Evolutionary conservation across 2,329 filamentous ascomycete genomes (phyloP), one percentile per base, ranked within the genome.

Genomic region (Chaetomium globosum): DNA sequence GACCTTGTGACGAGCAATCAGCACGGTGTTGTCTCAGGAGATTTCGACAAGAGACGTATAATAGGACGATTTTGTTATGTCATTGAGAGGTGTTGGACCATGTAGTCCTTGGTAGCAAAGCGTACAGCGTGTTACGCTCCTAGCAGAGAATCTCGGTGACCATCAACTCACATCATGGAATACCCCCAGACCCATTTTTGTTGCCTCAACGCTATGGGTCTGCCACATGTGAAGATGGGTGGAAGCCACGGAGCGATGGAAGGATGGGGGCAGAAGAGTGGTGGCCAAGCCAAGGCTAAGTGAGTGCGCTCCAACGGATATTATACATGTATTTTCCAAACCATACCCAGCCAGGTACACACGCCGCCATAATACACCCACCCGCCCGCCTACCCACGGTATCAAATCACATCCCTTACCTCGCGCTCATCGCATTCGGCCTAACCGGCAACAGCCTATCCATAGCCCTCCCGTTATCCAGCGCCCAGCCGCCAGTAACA

Each of bases 381-480:
- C 26, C 26, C 26, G 4, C 26, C 43, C 31, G 9, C 33, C 8
- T 10, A 36, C 28, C 4, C 55, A 48, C n/a, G 26, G 19, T 60
- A 60, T 39, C 21, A 43, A 28, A 31, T 10, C 30, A 28, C 8
- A 4, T 23, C 12, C 16, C 55, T 28, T 39, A 28, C 30, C 61
- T 58, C 9, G 26, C 33, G 49, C 59, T 21, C 62, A 65, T 33
- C 10, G 65, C 46, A 33, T 67, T 63, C 51, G 68, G 64, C 70
- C 76, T 72, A 30, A 80, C 72, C 64, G 69, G 72, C 66, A 85
- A 79, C 48, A 89, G 72, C 68, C 82, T 80, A 75, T 89, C 86
- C 61, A 89, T 73, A 3, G 84, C 84, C 62, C 78, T 80, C 52
- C 87, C 87, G 4, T 82, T 79, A 49, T 89, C 86, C 57, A 87